Conservation (phyloP, 176 grass and related monocot species). For the Musa schizocarpa region DNA sequence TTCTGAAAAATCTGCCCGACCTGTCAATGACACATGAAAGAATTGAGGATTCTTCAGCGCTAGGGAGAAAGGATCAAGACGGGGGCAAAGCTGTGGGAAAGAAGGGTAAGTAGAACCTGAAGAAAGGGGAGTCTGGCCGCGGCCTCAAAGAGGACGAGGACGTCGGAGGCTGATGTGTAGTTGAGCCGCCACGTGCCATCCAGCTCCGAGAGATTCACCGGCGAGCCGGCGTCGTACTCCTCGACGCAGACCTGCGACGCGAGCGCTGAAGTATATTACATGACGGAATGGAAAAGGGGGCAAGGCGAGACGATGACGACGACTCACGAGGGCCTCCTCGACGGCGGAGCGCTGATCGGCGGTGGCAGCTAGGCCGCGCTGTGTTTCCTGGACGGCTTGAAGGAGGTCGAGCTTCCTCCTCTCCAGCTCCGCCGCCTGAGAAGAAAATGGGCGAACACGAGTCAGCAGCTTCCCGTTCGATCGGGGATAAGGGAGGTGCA, state of each 20-base stretch:
- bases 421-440: constrained; percentile 45
- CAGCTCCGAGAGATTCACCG: constrained; percentile 53
- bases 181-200: constrained; percentile 91
- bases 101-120: constrained; percentile 30
- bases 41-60: neutral
- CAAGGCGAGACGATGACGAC: neutral
- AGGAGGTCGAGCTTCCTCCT: constrained; percentile 66
- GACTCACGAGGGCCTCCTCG: constrained; percentile 69
- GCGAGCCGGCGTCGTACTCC: constrained; percentile 40
- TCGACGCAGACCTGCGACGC: constrained; percentile 64
- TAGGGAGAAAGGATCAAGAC: neutral
- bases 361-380: constrained; percentile 46
- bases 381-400: constrained; percentile 63
- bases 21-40: constrained; percentile 29
- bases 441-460: neutral
- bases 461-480: neutral
- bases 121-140: constrained; percentile 67
- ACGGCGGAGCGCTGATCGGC: constrained; percentile 73
- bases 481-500: neutral
- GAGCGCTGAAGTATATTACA: neutral
- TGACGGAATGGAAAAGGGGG: neutral
- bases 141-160: constrained; percentile 75
- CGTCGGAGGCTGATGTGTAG: constrained; percentile 81
- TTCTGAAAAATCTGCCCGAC: constrained; percentile 95
- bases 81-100: neutral